phyloP scores from a whole-genome alignment of 352 stramenopile species.

The Pythium angustatum region DNA sequence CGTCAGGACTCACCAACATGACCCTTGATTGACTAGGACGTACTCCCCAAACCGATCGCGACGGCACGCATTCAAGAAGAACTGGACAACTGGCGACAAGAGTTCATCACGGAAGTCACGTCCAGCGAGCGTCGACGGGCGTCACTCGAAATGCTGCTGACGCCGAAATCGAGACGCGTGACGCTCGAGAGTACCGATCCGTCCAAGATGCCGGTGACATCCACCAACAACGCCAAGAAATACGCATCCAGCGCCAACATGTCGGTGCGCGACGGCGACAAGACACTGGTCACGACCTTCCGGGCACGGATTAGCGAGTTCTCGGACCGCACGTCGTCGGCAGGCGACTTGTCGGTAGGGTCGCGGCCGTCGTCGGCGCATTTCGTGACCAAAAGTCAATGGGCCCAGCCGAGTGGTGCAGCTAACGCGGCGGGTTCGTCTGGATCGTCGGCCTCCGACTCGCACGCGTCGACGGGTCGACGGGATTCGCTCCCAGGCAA shows the following conservation, averaged over 20 bases:
- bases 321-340: slow-evolving; percentile 23
- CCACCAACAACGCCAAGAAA: slow-evolving; percentile 8
- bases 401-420: slow-evolving; percentile 22
- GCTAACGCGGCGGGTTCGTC: background rate
- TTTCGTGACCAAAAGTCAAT: slow-evolving; percentile 6
- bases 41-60: slow-evolving; percentile 24
- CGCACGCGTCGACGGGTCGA: slow-evolving; percentile 2
- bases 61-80: slow-evolving; percentile 31
- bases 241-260: background rate
- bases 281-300: slow-evolving; percentile 31
- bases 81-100: slow-evolving; percentile 24
- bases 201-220: too few relatives aligned
- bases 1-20: too few relatives aligned
- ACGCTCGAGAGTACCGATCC: background rate
- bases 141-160: slow-evolving; percentile 18
- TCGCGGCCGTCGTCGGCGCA: slow-evolving; percentile 17
- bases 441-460: slow-evolving; percentile 4
- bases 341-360: background rate
- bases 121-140: background rate
- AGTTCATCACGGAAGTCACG: slow-evolving; percentile 29
- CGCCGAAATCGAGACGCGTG: slow-evolving; percentile 2
- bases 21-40: slow-evolving; percentile 20
- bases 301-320: slow-evolving; percentile 27
- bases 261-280: slow-evolving; percentile 23
- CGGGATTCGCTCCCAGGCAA: slow-evolving; percentile 5